Conservation (phyloP, 2,329 filamentous ascomycete species). For the Phaeosphaeriaceae sp. region DNA sequence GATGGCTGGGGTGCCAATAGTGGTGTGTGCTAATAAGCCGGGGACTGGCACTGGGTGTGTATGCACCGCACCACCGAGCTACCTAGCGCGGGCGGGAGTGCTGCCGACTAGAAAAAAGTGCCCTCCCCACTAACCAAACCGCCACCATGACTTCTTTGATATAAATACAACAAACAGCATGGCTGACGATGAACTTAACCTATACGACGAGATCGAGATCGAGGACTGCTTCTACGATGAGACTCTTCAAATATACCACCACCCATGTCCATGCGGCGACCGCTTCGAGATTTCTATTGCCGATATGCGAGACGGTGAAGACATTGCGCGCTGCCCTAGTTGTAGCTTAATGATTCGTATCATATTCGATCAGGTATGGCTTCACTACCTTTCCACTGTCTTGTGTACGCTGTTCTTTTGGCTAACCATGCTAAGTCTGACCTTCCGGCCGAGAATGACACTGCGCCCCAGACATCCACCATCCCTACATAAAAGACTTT, state of each 20-base stretch:
- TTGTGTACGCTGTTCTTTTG: not conserved
- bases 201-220: slow-evolving; percentile 98
- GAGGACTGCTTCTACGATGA: slow-evolving; percentile 95
- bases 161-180: slow-evolving; percentile 18
- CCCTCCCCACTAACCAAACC: too few species aligned
- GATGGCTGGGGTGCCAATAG: too few species aligned
- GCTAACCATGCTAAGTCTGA: slow-evolving; percentile 34
- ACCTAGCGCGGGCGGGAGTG: not conserved
- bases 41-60: not conserved
- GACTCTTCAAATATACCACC: slow-evolving; percentile 88
- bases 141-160: not conserved
- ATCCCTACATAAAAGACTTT: slow-evolving; percentile 37
- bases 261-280: slow-evolving; percentile 97
- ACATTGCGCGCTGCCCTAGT: slow-evolving; percentile 96
- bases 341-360: slow-evolving; percentile 97
- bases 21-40: not conserved
- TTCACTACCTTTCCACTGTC: not conserved
- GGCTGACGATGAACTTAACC: slow-evolving; percentile 58
- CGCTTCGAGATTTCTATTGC: slow-evolving; percentile 88
- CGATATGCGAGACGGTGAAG: slow-evolving; percentile 85
- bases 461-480: slow-evolving; percentile 28
- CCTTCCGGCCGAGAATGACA: slow-evolving; percentile 35
- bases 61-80: not conserved
- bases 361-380: slow-evolving; percentile 81
- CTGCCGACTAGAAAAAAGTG: not conserved